Base-by-base conservation (phyloP, 306 rosid genomes). In the Quercus ilex region DNA sequence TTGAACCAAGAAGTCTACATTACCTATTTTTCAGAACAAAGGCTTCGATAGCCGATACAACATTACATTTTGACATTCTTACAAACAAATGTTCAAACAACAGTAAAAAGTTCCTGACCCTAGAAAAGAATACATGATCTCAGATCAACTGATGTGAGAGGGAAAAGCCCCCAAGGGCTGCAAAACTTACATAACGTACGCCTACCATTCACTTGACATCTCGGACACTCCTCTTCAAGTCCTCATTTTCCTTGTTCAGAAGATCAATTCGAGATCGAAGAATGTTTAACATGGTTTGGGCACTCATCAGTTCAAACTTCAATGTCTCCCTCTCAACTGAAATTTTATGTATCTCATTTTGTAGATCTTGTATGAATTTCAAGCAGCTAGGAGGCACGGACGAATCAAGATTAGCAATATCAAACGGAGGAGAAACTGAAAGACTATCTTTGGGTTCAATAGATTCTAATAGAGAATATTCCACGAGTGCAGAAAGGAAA, bases 401-500 rank as follows among this genome's bases (percentile, higher is more conserved):
- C 0, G 90, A 78, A 76, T 83, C 90, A 0, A 83, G 85, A 51
- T 80, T 67, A 23, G 87, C 79, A 11, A 84, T 30, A 65, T 88
- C 89, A 8, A 89, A 72, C 58, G 90, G 88, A 0, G 85, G 90
- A 11, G 85, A 84, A 53, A 73, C 77, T 0, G 87, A 58, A 26
- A 78, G 73, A 49, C 69, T 82, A 43, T 79, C 92, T 85, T 93
- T 91, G 5, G 89, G 90, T 84, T 88, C 97, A 30, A 92, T 89
- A 74, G 99, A 87, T 79, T 96, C 98, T 11, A 88, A 72, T 55
- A 93, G 89, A 5, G 97, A 92, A 88, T 83, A 96, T 78, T 93
- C 97, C 82, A 93, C 99, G 79, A 96, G 82, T 38, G 97, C 94
- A 33, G 98, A 96, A 64, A 96, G 89, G 68, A 96, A 91, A 69